phyloP scores from a whole-genome alignment of 2,329 filamentous ascomycete species.

The Clonostachys rosea region DNA sequence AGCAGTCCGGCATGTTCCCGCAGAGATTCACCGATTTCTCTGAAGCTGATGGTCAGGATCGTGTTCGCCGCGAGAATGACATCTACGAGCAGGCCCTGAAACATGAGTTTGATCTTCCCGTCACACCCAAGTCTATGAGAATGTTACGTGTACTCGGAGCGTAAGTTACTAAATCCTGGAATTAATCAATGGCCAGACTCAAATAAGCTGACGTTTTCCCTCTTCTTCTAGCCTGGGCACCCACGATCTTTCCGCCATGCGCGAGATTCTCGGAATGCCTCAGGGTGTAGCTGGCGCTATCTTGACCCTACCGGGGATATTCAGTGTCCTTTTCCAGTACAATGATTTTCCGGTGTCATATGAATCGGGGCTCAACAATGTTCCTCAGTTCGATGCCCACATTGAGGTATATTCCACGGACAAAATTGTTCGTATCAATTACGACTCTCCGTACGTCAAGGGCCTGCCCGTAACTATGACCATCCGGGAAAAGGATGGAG shows the following conservation, averaged over 20 bases:
- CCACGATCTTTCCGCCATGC: conserved; percentile 46
- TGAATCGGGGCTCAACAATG: conserved; percentile 47
- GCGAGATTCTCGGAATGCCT: conserved; percentile 44
- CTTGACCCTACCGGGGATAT: conserved; percentile 18
- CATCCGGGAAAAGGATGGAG: conserved; percentile 29
- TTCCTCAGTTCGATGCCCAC: conserved; percentile 48
- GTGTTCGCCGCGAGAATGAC: neutral
- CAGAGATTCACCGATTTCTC: conserved; percentile 31
- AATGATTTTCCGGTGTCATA: conserved; percentile 46
- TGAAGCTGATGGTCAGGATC: conserved; percentile 7
- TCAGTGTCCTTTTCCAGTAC: conserved; percentile 37
- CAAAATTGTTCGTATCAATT: conserved; percentile 50
- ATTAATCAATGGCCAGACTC: no score
- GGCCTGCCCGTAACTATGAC: conserved; percentile 44
- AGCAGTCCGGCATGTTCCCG: conserved; percentile 35
- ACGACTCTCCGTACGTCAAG: conserved; percentile 55
- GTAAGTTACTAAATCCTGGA: neutral
- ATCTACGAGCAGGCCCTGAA: conserved; percentile 3
- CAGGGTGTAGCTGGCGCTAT: conserved; percentile 14
- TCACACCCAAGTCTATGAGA: neutral
- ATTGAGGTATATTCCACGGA: conserved; percentile 45
- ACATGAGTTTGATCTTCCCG: conserved; percentile 1
- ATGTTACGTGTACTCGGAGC: conserved; percentile 1
- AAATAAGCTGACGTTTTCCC: neutral
- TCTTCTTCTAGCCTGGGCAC: conserved; percentile 28